These are phyloP conservation scores for Oryza rufipogon DNA, from an alignment of 176 grass and related monocot species.

Conservation along the genomic window DNA sequence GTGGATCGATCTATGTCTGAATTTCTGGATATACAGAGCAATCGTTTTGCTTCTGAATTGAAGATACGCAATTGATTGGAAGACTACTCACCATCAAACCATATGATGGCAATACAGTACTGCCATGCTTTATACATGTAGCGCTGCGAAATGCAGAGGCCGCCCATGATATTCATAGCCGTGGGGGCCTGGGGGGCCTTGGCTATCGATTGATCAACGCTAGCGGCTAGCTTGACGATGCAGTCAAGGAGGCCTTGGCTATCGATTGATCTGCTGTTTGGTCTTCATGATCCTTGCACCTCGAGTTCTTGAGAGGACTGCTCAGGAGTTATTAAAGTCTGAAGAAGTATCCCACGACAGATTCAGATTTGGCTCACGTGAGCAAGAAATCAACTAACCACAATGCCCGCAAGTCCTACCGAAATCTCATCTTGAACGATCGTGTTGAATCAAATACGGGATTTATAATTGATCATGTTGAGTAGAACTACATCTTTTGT, in stretches of 20 bases:
- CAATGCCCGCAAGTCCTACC: not conserved
- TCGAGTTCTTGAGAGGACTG: not conserved
- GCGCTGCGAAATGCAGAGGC: not conserved
- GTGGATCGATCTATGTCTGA: not conserved
- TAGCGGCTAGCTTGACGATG: not conserved
- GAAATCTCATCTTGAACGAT: too few species aligned
- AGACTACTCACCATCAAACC: conserved; percentile 28
- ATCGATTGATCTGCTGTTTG: not conserved
- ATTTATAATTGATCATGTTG: too few species aligned
- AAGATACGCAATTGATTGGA: conserved; percentile 47
- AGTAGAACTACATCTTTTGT: too few species aligned
- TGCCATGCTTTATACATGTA: conserved; percentile 19
- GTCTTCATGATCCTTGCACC: not conserved
- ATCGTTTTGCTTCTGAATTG: conserved; percentile 34
- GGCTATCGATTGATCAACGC: conserved; percentile 9
- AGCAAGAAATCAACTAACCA: not conserved
- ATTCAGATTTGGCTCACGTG: not conserved
- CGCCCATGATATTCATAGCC: not conserved
- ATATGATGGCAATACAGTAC: conserved; percentile 13
- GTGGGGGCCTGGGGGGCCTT: not conserved
- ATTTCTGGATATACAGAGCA: not conserved
- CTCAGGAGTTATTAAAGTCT: too few species aligned
- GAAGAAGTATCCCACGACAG: not conserved
- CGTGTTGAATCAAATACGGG: too few species aligned
- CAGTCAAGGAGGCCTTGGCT: not conserved